These are phyloP conservation scores for Atalantia buxifolia DNA, from an alignment of 345 rosid genomes.

Conservation along the genomic window DNA sequence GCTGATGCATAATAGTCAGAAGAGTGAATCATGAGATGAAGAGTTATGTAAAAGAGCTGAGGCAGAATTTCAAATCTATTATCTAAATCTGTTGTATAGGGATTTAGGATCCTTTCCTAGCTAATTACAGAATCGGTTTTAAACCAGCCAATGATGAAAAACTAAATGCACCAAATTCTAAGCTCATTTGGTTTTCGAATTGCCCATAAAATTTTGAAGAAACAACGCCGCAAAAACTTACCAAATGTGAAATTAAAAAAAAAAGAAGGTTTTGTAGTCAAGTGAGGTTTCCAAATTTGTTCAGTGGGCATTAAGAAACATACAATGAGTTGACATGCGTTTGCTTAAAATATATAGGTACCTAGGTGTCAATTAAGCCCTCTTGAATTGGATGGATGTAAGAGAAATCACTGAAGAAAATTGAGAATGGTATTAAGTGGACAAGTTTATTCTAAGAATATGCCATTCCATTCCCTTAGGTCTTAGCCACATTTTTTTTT, in stretches of 20 bases:
- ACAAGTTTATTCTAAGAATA: slow-evolving; percentile 27
- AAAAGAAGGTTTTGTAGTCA: neutral
- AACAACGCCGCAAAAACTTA: neutral
- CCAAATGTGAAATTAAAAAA: neutral
- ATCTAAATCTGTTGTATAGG: no score
- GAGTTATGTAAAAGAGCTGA: no score
- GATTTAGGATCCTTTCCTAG: no score
- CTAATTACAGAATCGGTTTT: neutral
- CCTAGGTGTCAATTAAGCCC: neutral
- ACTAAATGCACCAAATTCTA: neutral
- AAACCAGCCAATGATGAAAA: neutral
- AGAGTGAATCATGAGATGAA: no score
- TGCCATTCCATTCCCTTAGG: neutral
- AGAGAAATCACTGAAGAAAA: neutral
- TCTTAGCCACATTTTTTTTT: neutral
- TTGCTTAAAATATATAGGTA: neutral
- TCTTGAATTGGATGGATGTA: neutral
- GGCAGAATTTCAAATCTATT: no score
- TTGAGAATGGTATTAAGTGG: slow-evolving; percentile 4
- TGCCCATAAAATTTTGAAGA: neutral
- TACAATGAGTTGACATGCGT: neutral
- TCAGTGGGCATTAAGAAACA: neutral
- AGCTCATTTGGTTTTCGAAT: neutral
- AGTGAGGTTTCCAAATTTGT: neutral
- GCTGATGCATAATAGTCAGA: no score